phyloP scores from a whole-genome alignment of 805 yeast genomes.

The Saturnispora gosingensis region DNA sequence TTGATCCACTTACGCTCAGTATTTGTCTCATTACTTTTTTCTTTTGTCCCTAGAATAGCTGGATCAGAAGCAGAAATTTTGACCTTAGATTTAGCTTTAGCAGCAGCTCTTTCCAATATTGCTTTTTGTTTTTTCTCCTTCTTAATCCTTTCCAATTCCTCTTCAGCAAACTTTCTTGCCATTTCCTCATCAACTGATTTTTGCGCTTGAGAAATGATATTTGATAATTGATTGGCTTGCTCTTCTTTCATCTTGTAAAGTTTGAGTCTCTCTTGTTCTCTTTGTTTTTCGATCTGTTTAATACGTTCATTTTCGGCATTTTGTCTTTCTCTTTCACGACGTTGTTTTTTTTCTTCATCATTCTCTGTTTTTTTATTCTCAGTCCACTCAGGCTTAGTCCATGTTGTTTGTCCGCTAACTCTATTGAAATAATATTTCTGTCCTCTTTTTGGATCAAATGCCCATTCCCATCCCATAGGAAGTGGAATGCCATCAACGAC shows the following conservation, averaged over 20 bases:
- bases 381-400: conserved; percentile 46
- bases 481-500: conserved; percentile 29
- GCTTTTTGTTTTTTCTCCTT: conserved; percentile 19
- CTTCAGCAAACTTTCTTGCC: conserved; percentile 5
- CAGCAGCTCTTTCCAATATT: conserved; percentile 25
- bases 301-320: conserved; percentile 17
- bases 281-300: conserved; percentile 29
- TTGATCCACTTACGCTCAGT: conserved; percentile 31
- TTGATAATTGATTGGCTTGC: conserved; percentile 18
- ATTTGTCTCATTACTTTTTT: neutral
- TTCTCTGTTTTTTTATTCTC: neutral
- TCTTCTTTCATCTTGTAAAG: conserved; percentile 21
- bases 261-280: conserved; percentile 25
- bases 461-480: conserved; percentile 62
- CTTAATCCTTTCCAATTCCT: conserved; percentile 1
- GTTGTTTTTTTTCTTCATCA: conserved; percentile 8
- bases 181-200: conserved; percentile 18
- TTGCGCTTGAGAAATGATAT: conserved; percentile 22
- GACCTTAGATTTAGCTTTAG: conserved; percentile 9
- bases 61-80: neutral
- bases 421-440: conserved; percentile 47
- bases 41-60: neutral
- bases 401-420: conserved; percentile 36
- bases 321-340: conserved; percentile 12
- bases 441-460: conserved; percentile 37